These are phyloP conservation scores for Stachybotrys chlorohalonatus DNA, from an alignment of 2,329 filamentous ascomycete genomes.

Conservation along the genomic window DNA sequence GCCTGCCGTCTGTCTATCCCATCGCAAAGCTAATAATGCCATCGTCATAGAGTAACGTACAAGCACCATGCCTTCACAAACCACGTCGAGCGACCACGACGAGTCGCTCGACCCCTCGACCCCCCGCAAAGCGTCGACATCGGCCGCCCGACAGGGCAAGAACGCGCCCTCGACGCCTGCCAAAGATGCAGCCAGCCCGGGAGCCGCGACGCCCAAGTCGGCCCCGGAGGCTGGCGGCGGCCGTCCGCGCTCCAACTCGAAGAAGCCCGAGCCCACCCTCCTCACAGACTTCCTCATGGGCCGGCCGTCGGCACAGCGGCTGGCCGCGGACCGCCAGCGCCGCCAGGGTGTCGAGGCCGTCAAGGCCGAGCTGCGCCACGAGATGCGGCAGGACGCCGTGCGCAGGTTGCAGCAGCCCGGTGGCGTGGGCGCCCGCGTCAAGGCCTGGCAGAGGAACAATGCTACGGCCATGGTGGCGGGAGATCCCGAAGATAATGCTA, in stretches of 20 bases:
- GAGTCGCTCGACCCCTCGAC: slow-evolving; percentile 13
- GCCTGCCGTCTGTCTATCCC: too few species aligned
- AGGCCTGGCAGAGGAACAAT: slow-evolving; percentile 75
- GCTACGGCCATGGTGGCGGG: slow-evolving; percentile 51
- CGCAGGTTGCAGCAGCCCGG: slow-evolving; percentile 52
- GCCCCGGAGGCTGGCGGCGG: slow-evolving; percentile 26
- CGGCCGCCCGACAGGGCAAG: slow-evolving; percentile 5
- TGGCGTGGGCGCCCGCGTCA: slow-evolving; percentile 70
- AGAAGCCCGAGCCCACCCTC: slow-evolving; percentile 33
- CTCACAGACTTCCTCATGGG: slow-evolving; percentile 50
- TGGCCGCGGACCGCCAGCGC: slow-evolving; percentile 41
- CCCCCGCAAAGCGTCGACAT: slow-evolving; percentile 7
- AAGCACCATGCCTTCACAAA: slow-evolving; percentile 16
- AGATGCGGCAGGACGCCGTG: slow-evolving; percentile 51
- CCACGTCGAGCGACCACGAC: slow-evolving; percentile 14
- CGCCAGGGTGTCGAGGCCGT: slow-evolving; percentile 51
- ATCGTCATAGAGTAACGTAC: not conserved
- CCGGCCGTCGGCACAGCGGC: slow-evolving; percentile 44
- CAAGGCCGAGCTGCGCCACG: slow-evolving; percentile 40
- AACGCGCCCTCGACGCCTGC: slow-evolving; percentile 7
- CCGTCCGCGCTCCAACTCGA: slow-evolving; percentile 26
- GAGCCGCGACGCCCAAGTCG: slow-evolving; percentile 28
- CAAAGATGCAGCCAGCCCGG: slow-evolving; percentile 2
- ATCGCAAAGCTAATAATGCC: not conserved
- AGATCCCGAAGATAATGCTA: slow-evolving; percentile 42